Evolutionary conservation across 805 yeast genomes (phyloP), one percentile per base, ranked within the genome.

Genomic region (Saccharomycopsis lassenensis): DNA sequence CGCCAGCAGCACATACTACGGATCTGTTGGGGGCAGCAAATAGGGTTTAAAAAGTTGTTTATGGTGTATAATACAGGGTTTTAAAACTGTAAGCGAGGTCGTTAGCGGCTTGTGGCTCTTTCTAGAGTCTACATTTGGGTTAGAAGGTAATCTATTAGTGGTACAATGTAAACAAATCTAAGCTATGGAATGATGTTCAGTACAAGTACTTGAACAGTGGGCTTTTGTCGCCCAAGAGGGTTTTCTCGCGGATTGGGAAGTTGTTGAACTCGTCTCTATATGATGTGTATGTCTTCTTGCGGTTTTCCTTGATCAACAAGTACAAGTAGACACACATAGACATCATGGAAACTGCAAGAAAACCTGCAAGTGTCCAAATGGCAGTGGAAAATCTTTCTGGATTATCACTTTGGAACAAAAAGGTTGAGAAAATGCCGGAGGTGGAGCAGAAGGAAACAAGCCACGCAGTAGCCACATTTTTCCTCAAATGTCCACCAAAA

Each of bases 401-500:
- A 15, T 37, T 33, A 20, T 28, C 25, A 14, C 21, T 20, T 7
- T 19, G 15, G 29, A 42, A 42, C 24, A 42, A 29, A 19, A 24
- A 39, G 6, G 37, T 33, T 5, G 40, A 39, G 18, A 42, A 38
- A 16, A 41, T 37, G 3, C 40, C 40, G 5, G 40, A 20, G 16
- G 31, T 24, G 5, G 39, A 28, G 2, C 39, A 34, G 27, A 40
- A 29, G 19, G 32, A 23, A 7, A 39, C 38, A 18, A 40, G 12
- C 21, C 38, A 30, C 7, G 44, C 44, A 8, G 44, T 40, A 19
- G 31, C 20, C 7, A 40, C 35, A 28, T 37, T 40, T 35, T 39
- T 37, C 14, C 44, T 20, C 22, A 40, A 26, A 22, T 40, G 41
- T 11, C 44, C 44, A 3, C 42, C 44, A 30, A 40, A 40, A 24